Evolutionary conservation across 192 early-diverging fungal species (phyloP), one percentile per base, ranked within the genome.

Genomic region (Coemansia aciculifera): DNA sequence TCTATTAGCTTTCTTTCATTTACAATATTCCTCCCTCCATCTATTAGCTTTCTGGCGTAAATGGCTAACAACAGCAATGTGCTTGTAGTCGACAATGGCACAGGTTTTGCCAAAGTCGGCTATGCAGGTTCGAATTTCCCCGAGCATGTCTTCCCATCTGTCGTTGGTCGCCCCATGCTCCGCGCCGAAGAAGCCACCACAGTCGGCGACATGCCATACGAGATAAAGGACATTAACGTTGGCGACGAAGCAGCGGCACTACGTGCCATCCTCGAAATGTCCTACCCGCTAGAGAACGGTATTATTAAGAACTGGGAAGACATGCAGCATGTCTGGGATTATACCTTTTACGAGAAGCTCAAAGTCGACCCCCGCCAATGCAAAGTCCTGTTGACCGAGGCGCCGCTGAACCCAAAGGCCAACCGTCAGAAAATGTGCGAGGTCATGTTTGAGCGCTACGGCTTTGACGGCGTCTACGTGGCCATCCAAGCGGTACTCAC

Each of bases 251-350:
- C 98, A 19, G 91, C 95, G 11, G 90, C 87, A 27, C 68, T 94
- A 23, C 89, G 98, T 6, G 86, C 88, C 27, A 91, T 92, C 66
- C 87, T 99, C 12, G 90, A 98, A 74, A 95, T 99, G 90, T 88
- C 89, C 38, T 99, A 99, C 75, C 98, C 98, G 15, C 95, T 99
- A 91, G 95, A 98, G 77, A 98, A 99, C 85, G 98, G 98, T 9
- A 93, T 99, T 59, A 90, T 99, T 52, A 84, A 89, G 68, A 94
- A 97, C 86, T 99, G 96, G 96, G 95, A 96, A 49, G 96, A 99
- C 71, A 94, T 94, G 93, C 84, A 89, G 68, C 93, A 97, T 62
- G 88, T 99, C 48, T 99, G 98, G 98, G 90, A 98, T 81, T 98
- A 99, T 67, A 98, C 97, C 19, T 98, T 98, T 74, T 86, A 88